These are phyloP conservation scores for Lomentospora prolificans DNA, from an alignment of 2,329 filamentous ascomycete genomes.

Conservation along the genomic window DNA sequence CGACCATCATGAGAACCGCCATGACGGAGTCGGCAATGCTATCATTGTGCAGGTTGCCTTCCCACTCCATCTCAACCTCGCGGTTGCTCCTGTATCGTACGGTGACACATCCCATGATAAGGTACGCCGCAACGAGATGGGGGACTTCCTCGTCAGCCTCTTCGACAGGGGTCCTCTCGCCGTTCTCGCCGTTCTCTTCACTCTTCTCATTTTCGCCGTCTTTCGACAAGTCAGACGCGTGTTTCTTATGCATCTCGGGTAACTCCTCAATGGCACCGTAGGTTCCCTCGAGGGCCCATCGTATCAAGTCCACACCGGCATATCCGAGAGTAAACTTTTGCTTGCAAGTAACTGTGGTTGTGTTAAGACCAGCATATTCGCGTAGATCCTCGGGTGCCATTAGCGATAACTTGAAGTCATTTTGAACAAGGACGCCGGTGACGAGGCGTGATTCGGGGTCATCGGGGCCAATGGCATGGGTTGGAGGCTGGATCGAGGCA, in stretches of 20 bases:
- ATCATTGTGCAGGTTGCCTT: constrained; percentile 95
- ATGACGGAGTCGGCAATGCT: constrained; percentile 96
- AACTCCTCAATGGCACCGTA: constrained; percentile 77
- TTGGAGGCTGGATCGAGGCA: constrained; percentile 66
- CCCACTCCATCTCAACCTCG: constrained; percentile 89
- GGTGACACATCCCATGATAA: constrained; percentile 83
- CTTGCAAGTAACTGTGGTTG: constrained; percentile 86
- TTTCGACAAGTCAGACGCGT: neutral
- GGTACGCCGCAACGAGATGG: constrained; percentile 44
- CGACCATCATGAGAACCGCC: constrained; percentile 82
- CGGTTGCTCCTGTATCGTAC: constrained; percentile 70
- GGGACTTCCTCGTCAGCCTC: constrained; percentile 57
- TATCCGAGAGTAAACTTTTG: constrained; percentile 82
- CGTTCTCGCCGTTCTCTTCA: constrained; percentile 21
- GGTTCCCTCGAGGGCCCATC: constrained; percentile 88
- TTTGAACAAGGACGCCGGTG: constrained; percentile 87
- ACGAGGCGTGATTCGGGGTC: constrained; percentile 44
- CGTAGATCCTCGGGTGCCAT: constrained; percentile 95
- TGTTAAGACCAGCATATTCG: constrained; percentile 94
- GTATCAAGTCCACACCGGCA: constrained; percentile 81
- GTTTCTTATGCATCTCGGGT: constrained; percentile 37
- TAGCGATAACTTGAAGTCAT: constrained; percentile 92
- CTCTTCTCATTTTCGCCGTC: constrained; percentile 15
- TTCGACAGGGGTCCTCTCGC: constrained; percentile 27
- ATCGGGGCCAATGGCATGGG: constrained; percentile 20